These are phyloP conservation scores for Aureobasidium subglaciale DNA, from an alignment of 2,329 filamentous ascomycete genomes.

Conservation along the genomic window DNA sequence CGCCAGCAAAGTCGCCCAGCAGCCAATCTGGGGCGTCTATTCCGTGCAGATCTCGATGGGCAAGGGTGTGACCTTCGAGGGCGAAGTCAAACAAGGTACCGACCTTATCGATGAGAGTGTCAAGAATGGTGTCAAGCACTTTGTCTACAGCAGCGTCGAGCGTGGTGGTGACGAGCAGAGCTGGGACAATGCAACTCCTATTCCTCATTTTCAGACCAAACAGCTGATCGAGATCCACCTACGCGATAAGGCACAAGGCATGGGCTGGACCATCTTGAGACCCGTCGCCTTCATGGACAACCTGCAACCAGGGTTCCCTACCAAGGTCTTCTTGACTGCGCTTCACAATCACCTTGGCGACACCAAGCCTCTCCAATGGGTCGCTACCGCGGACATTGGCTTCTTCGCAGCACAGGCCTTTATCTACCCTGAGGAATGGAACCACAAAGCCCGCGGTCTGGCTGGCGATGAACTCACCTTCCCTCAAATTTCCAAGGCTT, in stretches of 20 bases:
- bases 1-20: slow-evolving; percentile 25
- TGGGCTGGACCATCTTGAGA: slow-evolving; percentile 56
- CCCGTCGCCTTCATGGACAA: slow-evolving; percentile 61
- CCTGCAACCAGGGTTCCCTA: slow-evolving; percentile 40
- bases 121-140: slow-evolving; percentile 50
- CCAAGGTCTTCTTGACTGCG: slow-evolving; percentile 45
- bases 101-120: slow-evolving; percentile 52
- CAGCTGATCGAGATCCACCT: slow-evolving; percentile 56
- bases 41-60: slow-evolving; percentile 50
- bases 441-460: slow-evolving; percentile 41
- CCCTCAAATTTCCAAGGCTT: slow-evolving; percentile 39
- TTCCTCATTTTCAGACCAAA: slow-evolving; percentile 54
- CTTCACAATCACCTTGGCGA: slow-evolving; percentile 32
- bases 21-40: slow-evolving; percentile 45
- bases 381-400: slow-evolving; percentile 46
- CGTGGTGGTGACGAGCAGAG: slow-evolving; percentile 51
- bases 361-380: slow-evolving; percentile 30
- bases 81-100: slow-evolving; percentile 52
- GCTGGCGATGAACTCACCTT: slow-evolving; percentile 49
- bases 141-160: slow-evolving; percentile 60
- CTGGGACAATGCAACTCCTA: slow-evolving; percentile 47
- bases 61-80: slow-evolving; percentile 35
- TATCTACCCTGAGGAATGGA: slow-evolving; percentile 38
- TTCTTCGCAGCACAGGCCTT: slow-evolving; percentile 45
- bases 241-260: slow-evolving; percentile 39